A percentile compares a stretch with the other conserved stretches of the same genome.
Conservation (phyloP, 371 early-diverging fungal species). For the Mucor irregularis region DNA sequence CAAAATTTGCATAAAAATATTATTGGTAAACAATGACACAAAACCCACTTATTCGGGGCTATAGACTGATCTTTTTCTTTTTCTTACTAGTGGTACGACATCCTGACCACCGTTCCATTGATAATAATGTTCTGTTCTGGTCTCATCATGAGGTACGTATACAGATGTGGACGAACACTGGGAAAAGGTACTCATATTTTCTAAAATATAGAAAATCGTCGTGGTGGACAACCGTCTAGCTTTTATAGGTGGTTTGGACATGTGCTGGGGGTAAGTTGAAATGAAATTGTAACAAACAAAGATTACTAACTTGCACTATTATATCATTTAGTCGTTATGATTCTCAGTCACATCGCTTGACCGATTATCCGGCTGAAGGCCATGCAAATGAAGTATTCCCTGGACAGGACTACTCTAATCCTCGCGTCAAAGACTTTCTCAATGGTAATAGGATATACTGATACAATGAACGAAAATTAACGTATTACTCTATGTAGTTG, state of each 20-base stretch:
- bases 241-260: slow-evolving; percentile 80
- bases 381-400: slow-evolving; percentile 61
- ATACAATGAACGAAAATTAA: not conserved
- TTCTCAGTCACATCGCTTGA: slow-evolving; percentile 73
- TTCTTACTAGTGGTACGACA: slow-evolving; percentile 64
- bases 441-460: slow-evolving; percentile 45
- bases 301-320: not conserved
- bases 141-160: slow-evolving; percentile 69
- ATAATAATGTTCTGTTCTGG: slow-evolving; percentile 70
- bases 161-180: not conserved
- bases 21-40: slow-evolving; percentile 39
- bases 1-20: slow-evolving; percentile 82
- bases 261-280: slow-evolving; percentile 75
- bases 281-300: no score
- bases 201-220: slow-evolving; percentile 62
- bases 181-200: not conserved
- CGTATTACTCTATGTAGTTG: slow-evolving; percentile 33
- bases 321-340: slow-evolving; percentile 80
- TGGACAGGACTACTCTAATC: slow-evolving; percentile 91
- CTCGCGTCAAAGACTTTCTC: slow-evolving; percentile 88
- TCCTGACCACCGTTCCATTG: slow-evolving; percentile 67
- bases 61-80: not conserved
- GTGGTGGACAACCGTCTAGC: slow-evolving; percentile 73
- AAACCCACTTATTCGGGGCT: not conserved
- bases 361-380: slow-evolving; percentile 63